These are phyloP conservation scores for Talaromyces sp. DNA, from an alignment of 2,329 filamentous ascomycete species.

Conservation along the genomic window DNA sequence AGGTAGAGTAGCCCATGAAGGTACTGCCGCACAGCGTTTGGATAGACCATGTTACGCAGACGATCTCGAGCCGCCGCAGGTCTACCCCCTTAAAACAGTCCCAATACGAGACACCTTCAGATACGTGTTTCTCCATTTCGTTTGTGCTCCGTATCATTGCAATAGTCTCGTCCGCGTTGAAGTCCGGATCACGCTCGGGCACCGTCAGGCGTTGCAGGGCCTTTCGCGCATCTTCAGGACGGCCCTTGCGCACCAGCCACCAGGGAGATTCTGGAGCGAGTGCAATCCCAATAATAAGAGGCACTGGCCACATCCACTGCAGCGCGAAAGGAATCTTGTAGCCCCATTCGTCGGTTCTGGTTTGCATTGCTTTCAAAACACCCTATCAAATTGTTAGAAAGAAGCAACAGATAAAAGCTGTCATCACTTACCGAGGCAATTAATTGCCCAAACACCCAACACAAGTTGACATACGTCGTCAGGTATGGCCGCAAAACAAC, in stretches of 20 bases:
- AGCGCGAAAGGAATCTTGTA: slow-evolving; percentile 35
- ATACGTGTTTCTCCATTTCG: background rate
- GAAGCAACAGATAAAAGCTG: background rate
- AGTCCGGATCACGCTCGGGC: slow-evolving; percentile 24
- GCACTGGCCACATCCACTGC: slow-evolving; percentile 36
- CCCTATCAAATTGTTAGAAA: slow-evolving; percentile 18
- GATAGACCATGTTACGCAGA: slow-evolving; percentile 27
- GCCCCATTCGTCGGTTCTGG: slow-evolving; percentile 43
- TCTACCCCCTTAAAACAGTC: slow-evolving; percentile 9
- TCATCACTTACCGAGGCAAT: slow-evolving; percentile 33
- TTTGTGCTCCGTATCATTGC: slow-evolving; percentile 6
- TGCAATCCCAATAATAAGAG: slow-evolving; percentile 24
- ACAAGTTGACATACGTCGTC: slow-evolving; percentile 40
- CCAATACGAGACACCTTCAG: background rate
- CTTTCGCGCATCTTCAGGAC: slow-evolving; percentile 31
- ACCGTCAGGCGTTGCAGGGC: slow-evolving; percentile 33
- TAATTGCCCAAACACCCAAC: slow-evolving; percentile 43
- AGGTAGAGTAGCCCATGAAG: slow-evolving; percentile 43
- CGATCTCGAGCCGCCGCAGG: background rate
- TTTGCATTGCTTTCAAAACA: slow-evolving; percentile 4
- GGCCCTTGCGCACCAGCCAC: slow-evolving; percentile 39
- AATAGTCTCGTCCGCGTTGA: slow-evolving; percentile 19
- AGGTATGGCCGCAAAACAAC: slow-evolving; percentile 32
- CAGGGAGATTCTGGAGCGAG: slow-evolving; percentile 37
- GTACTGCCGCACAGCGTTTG: slow-evolving; percentile 32